These are phyloP conservation scores for Schizophyllum commune DNA, from an alignment of 1,284 basidiomycete genomes.

Conservation along the genomic window DNA sequence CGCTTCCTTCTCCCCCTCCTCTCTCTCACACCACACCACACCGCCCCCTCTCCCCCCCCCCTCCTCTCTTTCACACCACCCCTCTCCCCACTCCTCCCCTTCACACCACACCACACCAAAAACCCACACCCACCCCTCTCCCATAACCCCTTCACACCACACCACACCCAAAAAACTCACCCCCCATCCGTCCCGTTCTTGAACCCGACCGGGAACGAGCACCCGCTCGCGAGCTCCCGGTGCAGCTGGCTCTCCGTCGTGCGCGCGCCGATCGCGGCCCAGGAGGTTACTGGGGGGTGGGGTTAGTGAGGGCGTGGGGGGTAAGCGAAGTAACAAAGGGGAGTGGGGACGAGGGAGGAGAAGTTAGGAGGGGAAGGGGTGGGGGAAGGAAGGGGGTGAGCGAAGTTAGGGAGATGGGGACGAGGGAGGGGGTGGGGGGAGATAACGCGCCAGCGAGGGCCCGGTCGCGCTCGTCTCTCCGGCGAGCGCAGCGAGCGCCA, in stretches of 20 bases:
- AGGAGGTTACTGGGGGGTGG: slow-evolving; percentile 61
- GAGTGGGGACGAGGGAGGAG: neutral
- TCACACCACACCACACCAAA: neutral
- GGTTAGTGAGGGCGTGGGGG: neutral
- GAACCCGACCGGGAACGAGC: slow-evolving; percentile 93
- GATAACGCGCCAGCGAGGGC: no score
- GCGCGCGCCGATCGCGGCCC: slow-evolving; percentile 97
- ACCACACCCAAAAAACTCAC: slow-evolving; percentile 33
- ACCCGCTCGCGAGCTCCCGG: slow-evolving; percentile 86
- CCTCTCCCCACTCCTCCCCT: no score
- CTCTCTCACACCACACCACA: no score
- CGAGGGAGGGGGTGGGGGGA: no score
- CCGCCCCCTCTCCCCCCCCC: no score
- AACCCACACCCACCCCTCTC: neutral
- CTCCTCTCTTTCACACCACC: no score
- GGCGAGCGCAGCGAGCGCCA: no score
- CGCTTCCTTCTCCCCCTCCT: no score
- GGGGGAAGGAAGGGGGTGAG: no score
- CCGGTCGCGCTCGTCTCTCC: no score
- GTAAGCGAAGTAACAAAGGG: slow-evolving; percentile 1
- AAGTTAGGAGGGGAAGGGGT: neutral
- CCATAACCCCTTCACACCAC: no score
- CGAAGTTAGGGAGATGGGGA: no score
- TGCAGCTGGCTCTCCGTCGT: slow-evolving; percentile 95
- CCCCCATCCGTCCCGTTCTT: slow-evolving; percentile 98